phyloP scores from a whole-genome alignment of 2,329 filamentous ascomycete genomes.

The Neonectria faginata region DNA sequence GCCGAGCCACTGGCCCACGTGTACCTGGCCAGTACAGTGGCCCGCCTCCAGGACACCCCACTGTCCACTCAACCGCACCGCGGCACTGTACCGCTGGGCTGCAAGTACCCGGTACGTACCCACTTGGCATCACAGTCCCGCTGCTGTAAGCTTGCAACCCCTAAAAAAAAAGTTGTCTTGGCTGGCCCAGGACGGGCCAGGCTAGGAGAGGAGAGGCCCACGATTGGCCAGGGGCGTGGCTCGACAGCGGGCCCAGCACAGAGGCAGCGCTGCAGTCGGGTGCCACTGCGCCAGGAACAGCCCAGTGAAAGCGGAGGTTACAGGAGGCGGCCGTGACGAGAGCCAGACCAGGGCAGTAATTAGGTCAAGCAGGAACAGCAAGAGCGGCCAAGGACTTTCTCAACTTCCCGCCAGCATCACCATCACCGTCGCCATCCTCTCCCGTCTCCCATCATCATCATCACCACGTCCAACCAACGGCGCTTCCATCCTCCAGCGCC shows the following conservation, averaged over 20 bases:
- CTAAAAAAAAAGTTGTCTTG: conserved; percentile 43
- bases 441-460: conserved; percentile 21
- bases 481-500: conserved; percentile 22
- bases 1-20: conserved; percentile 14
- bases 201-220: conserved; percentile 19
- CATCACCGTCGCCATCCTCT: conserved; percentile 18
- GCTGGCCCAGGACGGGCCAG: conserved; percentile 24
- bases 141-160: conserved; percentile 40
- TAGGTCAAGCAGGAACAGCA: conserved; percentile 11
- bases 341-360: conserved; percentile 19
- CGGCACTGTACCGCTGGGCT: conserved; percentile 24
- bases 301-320: conserved; percentile 30
- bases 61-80: conserved; percentile 32
- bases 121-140: background rate
- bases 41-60: conserved; percentile 18
- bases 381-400: conserved; percentile 18
- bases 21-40: conserved; percentile 27
- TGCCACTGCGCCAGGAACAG: conserved; percentile 33
- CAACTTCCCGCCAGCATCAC: conserved; percentile 28
- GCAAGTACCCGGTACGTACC: background rate
- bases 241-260: conserved; percentile 24
- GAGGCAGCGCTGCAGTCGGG: conserved; percentile 19
- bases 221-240: conserved; percentile 37
- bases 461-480: conserved; percentile 1
- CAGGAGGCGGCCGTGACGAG: conserved; percentile 22